Conservation (phyloP, 2,329 filamentous ascomycete genomes). For the Cordyceps fumosorosea region DNA sequence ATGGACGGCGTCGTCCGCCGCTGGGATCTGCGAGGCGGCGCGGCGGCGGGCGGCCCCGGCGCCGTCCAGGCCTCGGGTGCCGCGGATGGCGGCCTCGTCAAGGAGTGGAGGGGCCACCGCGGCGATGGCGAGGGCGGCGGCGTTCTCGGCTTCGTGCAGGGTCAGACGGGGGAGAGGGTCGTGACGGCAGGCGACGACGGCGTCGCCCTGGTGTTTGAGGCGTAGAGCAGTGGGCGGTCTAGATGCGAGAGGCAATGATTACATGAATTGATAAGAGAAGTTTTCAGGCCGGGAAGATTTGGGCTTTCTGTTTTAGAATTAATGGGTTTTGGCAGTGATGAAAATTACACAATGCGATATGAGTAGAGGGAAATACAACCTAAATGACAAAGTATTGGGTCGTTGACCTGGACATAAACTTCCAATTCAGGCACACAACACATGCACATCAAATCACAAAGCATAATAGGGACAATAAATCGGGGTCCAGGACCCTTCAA, state of each 20-base stretch:
- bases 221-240: constrained; percentile 24
- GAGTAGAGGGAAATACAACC: neutral
- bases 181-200: constrained; percentile 89
- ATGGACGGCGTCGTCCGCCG: constrained; percentile 86
- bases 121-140: constrained; percentile 82
- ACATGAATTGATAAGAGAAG: neutral
- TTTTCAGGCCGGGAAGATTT: neutral
- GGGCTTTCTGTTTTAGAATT: neutral
- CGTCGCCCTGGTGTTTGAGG: constrained; percentile 61
- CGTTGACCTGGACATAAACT: neutral
- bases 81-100: constrained; percentile 60
- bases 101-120: constrained; percentile 87
- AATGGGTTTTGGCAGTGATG: neutral
- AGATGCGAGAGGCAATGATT: neutral
- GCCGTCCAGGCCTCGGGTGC: constrained; percentile 24
- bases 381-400: neutral
- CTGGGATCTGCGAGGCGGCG: constrained; percentile 68
- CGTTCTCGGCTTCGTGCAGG: constrained; percentile 85
- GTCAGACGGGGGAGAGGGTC: constrained; percentile 63
- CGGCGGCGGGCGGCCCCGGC: constrained; percentile 23
- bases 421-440: no score
- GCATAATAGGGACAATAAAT: constrained; percentile 6
- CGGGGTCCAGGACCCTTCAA: constrained; percentile 10
- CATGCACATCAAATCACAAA: neutral
- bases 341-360: neutral